Base-by-base conservation (phyloP, 768 basidiomycete species). In the Pleurotus salmoneostramineus region DNA sequence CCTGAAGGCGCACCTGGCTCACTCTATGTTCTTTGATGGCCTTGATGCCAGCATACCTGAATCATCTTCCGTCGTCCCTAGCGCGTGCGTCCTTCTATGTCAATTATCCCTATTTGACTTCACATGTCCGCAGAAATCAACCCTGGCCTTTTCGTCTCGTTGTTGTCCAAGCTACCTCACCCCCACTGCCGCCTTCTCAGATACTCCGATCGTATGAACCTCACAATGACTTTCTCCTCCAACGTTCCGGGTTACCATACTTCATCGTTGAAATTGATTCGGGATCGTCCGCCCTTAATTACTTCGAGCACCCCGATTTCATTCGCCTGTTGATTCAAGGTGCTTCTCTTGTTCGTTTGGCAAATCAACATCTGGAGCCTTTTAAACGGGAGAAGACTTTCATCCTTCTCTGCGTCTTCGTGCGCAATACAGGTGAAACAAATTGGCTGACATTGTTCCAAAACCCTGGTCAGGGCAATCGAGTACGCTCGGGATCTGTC, bases 321-420 rank as follows among this genome's bases (percentile, higher is more conserved):
- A 42, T 52, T 12, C 31, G 57, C 11, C 50, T 58, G 57, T 34
- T 58, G 14, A 51, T 58, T 12, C 31, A 8, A 4, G 57, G 50
- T 7, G 57, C 57, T 7, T 35, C 36, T 42, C 21, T 58, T 33
- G 57, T 58, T 15, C 57, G 57, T 33, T 52, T 58, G 21, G 57
- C 57, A 7, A 58, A 58, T 44, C 14, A 17, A 15, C 52, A 36
- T 34, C 8, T 58, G n/a, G 17, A 58, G 21, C 15, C 27, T n/a
- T 49, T 40, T 27, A 51, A 12, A 12, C n/a, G n/a, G 32, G 33
- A 51, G 33, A 51, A 51, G 33, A 43, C 33, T 11, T 58, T 58
- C 32, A 35, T 58, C 33, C 36, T 58, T 17, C 11, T 17, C 11
- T 47, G 21, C 34, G 40, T 58, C 35, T 58, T 17, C 35, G 17